Base-by-base conservation (phyloP, 345 rosid species). In the Mangifera indica region DNA sequence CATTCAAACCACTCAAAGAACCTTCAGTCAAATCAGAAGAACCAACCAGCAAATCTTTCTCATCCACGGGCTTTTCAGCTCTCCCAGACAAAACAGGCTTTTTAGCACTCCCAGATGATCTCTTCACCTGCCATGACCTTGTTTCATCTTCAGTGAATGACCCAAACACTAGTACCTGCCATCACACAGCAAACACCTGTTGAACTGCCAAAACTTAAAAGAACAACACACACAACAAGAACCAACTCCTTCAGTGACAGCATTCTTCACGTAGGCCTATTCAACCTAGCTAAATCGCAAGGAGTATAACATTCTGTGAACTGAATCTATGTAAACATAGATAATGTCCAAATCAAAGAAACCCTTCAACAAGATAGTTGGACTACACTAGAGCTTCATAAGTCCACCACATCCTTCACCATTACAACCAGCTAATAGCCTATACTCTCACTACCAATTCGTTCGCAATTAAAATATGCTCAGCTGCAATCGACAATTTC, bases 81-180 rank as follows among this genome's bases (percentile, higher is more conserved):
- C 53, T 85, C 55, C 65, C 81, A 74, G 83, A 40, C 34, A 85
- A 61, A 69, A 68, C 82, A 44, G 75, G 76, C 70, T 84, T 87
- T 74, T 80, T 83, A 68, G 78, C 78, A n/a, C n/a, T n/a, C n/a
- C n/a, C n/a, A 79, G 83, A 34, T 32, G 87, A 61, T 65, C 71
- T 79, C 60, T 76, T 83, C 59, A 62, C 76, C 76, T 85, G 81
- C 79, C 78, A 83, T 59, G 86, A 87, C 75, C 71, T 88, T 54
- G 94, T 91, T 76, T 92, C 98, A 22, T 95, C 91, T 82, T 92
- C 97, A 22, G 94, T 88, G 77, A 95, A 95, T 32, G 98, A 95
- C 34, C 98, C 98, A 79, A 95, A 95, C 69, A 92, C 53, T 52
- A 92, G 45, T 29, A 88, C 66, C 89, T 92, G 85, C 75, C 32